Base-by-base conservation (phyloP, 257 asterid species). In the Capsicum pubescens region DNA sequence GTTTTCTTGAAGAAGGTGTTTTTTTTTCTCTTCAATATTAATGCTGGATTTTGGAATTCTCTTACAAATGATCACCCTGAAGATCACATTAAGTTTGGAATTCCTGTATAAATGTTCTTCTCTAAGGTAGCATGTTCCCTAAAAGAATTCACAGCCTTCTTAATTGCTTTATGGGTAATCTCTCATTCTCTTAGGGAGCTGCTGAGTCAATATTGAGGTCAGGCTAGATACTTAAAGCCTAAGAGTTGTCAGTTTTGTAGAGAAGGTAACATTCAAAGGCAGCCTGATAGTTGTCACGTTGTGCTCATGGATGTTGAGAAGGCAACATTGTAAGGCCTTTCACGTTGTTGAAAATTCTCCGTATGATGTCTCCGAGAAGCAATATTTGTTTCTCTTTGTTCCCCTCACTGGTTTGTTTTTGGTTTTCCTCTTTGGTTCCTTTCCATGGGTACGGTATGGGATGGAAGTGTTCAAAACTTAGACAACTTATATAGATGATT, bases 401-500 rank as follows among this genome's bases (percentile, higher is more conserved):
- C 17, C 39, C 46, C 39, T 71, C n/a, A 17, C 35, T 69, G 78
- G 35, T 71, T 71, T n/a, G 4, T 71, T 16, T 44, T 71, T 71
- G n/a, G 6, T 44, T 71, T 50, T 46, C 57, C 79, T 42, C 19
- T 42, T 32, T 32, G 13, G 9, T 5, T 66, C 14, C 35, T n/a
- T 66, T 72, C 21, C 15, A 21, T 19, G 59, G 42, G 44, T 48
- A 42, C 57, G 5, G 44, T 50, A 21, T 48, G 80, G 19, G 32
- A 48, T 19, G 80, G 44, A 72, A 72, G 78, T 42, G 78, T 42
- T 69, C 35, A 69, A 69, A 42, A 50, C 80, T 14, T 26, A 19
- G 80, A 59, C 60, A 72, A 48, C 60, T 72, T 12, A 46, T 44
- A 46, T 17, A 44, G 79, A 71, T 71, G 79, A 71, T 71, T 71